These are phyloP conservation scores for Phytophthora constricta DNA, from an alignment of 352 stramenopile genomes.

Conservation along the genomic window DNA sequence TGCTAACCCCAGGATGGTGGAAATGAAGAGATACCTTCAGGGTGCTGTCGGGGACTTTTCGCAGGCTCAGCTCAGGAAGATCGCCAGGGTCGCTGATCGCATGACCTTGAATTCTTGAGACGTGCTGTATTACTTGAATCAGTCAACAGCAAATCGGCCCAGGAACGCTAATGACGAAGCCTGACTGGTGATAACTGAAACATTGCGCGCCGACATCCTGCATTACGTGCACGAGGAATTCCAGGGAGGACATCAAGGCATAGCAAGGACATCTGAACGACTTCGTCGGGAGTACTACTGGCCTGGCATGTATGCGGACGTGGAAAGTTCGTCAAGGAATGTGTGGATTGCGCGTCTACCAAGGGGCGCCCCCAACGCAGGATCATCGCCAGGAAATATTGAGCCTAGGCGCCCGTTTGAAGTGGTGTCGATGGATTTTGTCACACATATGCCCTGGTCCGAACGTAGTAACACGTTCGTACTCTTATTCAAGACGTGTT, in stretches of 20 bases:
- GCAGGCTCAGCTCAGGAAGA: no score
- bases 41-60: no score
- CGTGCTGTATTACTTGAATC: background rate
- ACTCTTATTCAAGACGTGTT: constrained; percentile 3
- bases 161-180: background rate
- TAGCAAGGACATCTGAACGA: background rate
- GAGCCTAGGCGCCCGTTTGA: background rate
- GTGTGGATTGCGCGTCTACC: background rate
- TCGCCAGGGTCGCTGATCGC: no score
- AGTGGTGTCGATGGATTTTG: constrained; percentile 7
- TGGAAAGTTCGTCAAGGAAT: background rate
- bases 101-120: no score
- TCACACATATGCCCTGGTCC: background rate
- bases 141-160: background rate
- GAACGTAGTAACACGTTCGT: background rate
- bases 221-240: background rate
- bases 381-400: constrained; percentile 4
- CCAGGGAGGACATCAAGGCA: background rate
- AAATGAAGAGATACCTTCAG: no score
- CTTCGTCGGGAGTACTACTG: background rate
- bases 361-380: background rate
- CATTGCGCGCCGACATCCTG: background rate
- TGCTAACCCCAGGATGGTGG: background rate
- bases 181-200: background rate
- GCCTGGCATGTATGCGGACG: background rate